Evolutionary conservation across 805 yeast genomes (phyloP).

Genomic region (Kuraishia capsulata): DNA sequence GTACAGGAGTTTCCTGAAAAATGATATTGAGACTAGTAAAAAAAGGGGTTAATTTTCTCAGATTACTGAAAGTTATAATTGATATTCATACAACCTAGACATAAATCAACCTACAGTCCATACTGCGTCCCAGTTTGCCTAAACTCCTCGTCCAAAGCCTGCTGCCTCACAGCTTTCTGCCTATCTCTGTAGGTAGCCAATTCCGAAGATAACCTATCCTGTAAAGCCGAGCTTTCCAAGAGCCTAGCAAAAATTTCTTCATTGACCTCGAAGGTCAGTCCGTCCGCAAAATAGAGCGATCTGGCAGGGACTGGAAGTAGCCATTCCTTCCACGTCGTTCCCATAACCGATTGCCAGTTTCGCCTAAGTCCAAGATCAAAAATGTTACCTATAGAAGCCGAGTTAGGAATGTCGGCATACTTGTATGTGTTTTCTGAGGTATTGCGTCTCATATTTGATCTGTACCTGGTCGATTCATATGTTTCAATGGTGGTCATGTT

Average conservation of each 20-base stretch:
- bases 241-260: slow-evolving; percentile 30
- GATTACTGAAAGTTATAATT: no score
- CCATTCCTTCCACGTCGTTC: slow-evolving; percentile 59
- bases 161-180: slow-evolving; percentile 14
- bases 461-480: slow-evolving; percentile 42
- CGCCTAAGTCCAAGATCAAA: slow-evolving; percentile 60
- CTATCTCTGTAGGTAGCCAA: slow-evolving; percentile 16
- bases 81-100: no score
- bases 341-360: slow-evolving; percentile 75
- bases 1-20: no score
- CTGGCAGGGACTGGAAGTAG: slow-evolving; percentile 40
- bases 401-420: slow-evolving; percentile 31
- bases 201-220: slow-evolving; percentile 34
- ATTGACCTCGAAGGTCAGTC: slow-evolving; percentile 43
- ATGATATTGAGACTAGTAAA: no score
- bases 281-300: slow-evolving; percentile 23
- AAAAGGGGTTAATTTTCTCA: no score
- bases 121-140: slow-evolving; percentile 1
- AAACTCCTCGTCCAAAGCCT: slow-evolving; percentile 5
- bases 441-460: slow-evolving; percentile 24
- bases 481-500: slow-evolving; percentile 82
- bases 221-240: slow-evolving; percentile 31
- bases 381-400: slow-evolving; percentile 48
- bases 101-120: no score
- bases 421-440: slow-evolving; percentile 25